Base-by-base conservation (phyloP, 192 early-diverging fungal species). In the Lobosporangium transversale region DNA sequence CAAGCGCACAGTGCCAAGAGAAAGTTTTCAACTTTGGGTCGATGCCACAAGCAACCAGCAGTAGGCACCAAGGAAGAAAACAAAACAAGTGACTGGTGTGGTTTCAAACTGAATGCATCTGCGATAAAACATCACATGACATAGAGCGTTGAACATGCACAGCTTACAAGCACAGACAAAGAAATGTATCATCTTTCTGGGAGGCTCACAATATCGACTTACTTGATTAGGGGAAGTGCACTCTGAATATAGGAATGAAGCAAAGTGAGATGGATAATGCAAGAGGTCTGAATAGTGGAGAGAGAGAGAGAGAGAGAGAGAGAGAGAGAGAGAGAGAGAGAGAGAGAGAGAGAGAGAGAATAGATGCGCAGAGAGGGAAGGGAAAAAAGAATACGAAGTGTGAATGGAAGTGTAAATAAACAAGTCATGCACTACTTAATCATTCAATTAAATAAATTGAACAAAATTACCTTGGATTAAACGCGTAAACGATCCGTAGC, bases 11-110 rank as follows among this genome's bases (percentile, higher is more conserved):
- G 53, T 36, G 40, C 52, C 67, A 47, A 54, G 27, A 20, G 43
- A 59, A 20, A 54, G 57, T 47, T 54, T 53, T 44, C 33, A 69
- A 69, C 67, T 68, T 32, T 68, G 66, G 66, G 37, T 53, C 42
- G 36, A 53, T 53, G 49, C 47, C 55, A 30, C 66, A 44, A 33
- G 66, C 50, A 27, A 53, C 33, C 66, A 68, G 50, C 48, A 30
- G 1, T 4, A 53, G 66, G 56, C 50, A 7, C 56, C 66, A 68
- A 59, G 49, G 56, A 33, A 59, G 66, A 66, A 24, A 68, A 53
- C 66, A 30, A 29, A 43, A 21, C 66, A 59, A 59, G 4, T 14
- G 37, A 43, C 66, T 35, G 23, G 66, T 27, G 48, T 68, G 66
- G 66, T 68, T 68, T 68, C 29, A 27, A n/a, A 29, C 65, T 51